Conservation (phyloP, 2,329 filamentous ascomycete species). For the Metarhizium rileyi region DNA sequence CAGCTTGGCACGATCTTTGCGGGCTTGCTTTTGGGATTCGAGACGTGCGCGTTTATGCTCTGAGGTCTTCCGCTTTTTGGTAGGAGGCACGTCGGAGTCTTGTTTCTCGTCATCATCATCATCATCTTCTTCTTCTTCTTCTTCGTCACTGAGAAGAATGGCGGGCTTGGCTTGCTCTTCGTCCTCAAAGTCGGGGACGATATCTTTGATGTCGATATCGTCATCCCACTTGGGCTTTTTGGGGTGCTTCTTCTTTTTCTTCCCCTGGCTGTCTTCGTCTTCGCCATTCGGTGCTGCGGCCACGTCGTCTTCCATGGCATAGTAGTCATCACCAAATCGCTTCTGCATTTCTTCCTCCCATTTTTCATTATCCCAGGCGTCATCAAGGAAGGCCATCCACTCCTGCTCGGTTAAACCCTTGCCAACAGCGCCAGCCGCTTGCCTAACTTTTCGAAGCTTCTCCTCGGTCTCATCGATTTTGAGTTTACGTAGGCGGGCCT, state of each 20-base stretch:
- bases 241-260: constrained; percentile 32
- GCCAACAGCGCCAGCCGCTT: constrained; percentile 71
- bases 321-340: constrained; percentile 85
- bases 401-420: constrained; percentile 62
- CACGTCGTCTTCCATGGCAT: constrained; percentile 56
- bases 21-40: constrained; percentile 59
- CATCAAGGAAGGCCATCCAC: constrained; percentile 76
- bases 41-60: constrained; percentile 50
- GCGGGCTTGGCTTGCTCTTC: constrained; percentile 38
- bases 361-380: constrained; percentile 76
- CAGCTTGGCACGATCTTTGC: constrained; percentile 71
- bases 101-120: constrained; percentile 27
- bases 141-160: constrained; percentile 41
- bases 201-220: constrained; percentile 92
- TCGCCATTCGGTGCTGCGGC: constrained; percentile 58
- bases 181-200: constrained; percentile 78
- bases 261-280: constrained; percentile 52
- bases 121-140: constrained; percentile 25
- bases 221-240: constrained; percentile 78
- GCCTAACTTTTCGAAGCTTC: constrained; percentile 79
- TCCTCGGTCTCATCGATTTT: constrained; percentile 85
- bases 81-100: constrained; percentile 31
- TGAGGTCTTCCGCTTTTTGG: constrained; percentile 51
- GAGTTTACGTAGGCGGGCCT: constrained; percentile 72
- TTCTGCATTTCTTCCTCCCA: constrained; percentile 90